Conservation (phyloP, 129 eudicot species). For the Chrysanthemum seticuspe region DNA sequence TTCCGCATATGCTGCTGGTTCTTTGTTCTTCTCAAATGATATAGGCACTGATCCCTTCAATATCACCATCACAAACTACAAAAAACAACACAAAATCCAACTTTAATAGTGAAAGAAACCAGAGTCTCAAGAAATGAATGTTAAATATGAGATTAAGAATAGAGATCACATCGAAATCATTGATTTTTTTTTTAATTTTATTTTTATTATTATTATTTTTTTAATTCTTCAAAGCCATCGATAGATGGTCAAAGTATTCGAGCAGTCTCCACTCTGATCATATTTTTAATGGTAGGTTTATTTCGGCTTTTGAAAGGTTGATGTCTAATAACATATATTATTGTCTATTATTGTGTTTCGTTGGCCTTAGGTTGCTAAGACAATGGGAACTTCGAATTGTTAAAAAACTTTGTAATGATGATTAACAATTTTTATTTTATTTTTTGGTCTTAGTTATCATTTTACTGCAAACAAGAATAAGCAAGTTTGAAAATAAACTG, state of each 20-base stretch:
- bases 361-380: not conserved
- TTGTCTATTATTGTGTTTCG: not conserved
- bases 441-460: no score
- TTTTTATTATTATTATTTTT: no score
- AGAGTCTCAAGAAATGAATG: not conserved
- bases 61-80: constrained; percentile 86
- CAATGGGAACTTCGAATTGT: not conserved
- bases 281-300: no score
- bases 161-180: no score
- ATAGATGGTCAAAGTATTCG: not conserved
- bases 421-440: not conserved
- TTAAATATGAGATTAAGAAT: not conserved
- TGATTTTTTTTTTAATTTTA: no score
- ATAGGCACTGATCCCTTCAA: constrained; percentile 67
- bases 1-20: constrained; percentile 80
- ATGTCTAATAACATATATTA: not conserved
- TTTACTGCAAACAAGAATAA: no score
- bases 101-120: not conserved
- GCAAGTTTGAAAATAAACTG: no score
- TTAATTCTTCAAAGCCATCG: no score
- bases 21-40: constrained; percentile 79
- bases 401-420: not conserved
- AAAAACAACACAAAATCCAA: not conserved
- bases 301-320: not conserved
- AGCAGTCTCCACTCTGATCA: no score